Percentiles rank a stretch among this genome's conserved stretches.
Conservation (phyloP, 495 filamentous ascomycete species). For the Aspergillus conjunctus region DNA sequence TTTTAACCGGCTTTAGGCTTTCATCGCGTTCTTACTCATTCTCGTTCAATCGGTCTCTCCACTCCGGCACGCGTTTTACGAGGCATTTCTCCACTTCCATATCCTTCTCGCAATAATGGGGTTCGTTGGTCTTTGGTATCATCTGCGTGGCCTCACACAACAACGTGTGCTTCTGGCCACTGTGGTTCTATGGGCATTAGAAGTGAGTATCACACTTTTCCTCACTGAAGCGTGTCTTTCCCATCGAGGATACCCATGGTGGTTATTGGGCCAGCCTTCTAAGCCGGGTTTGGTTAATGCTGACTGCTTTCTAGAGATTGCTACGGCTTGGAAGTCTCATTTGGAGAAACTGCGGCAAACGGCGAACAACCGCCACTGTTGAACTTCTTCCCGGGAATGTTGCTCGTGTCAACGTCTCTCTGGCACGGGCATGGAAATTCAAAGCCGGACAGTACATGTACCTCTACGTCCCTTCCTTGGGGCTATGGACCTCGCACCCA, state of each 20-base stretch:
- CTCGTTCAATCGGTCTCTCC: slow-evolving; percentile 53
- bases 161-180: slow-evolving; percentile 43
- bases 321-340: slow-evolving; percentile 51
- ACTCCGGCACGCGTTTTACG: slow-evolving; percentile 60
- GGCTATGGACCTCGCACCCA: slow-evolving; percentile 57
- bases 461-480: slow-evolving; percentile 54
- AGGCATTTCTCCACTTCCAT: slow-evolving; percentile 58
- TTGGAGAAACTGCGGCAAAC: slow-evolving; percentile 61
- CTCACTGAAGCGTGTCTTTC: too few relatives aligned
- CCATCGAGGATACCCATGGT: too few relatives aligned
- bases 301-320: slow-evolving; percentile 48
- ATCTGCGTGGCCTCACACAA: slow-evolving; percentile 49
- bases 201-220: slow-evolving; percentile 27
- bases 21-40: slow-evolving; percentile 51
- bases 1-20: slow-evolving; percentile 26
- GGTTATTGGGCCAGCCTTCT: too few relatives aligned
- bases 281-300: slow-evolving; percentile 46
- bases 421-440: slow-evolving; percentile 52
- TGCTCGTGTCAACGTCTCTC: slow-evolving; percentile 50
- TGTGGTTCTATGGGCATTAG: slow-evolving; percentile 44
- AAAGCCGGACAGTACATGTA: slow-evolving; percentile 58
- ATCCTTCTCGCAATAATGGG: slow-evolving; percentile 51
- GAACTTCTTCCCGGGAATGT: slow-evolving; percentile 55
- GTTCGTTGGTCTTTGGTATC: slow-evolving; percentile 57
- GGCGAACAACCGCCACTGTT: slow-evolving; percentile 48